These are phyloP conservation scores for Ichthyophonus hoferi DNA, from an alignment of 208 protist species.

Conservation along the genomic window DNA sequence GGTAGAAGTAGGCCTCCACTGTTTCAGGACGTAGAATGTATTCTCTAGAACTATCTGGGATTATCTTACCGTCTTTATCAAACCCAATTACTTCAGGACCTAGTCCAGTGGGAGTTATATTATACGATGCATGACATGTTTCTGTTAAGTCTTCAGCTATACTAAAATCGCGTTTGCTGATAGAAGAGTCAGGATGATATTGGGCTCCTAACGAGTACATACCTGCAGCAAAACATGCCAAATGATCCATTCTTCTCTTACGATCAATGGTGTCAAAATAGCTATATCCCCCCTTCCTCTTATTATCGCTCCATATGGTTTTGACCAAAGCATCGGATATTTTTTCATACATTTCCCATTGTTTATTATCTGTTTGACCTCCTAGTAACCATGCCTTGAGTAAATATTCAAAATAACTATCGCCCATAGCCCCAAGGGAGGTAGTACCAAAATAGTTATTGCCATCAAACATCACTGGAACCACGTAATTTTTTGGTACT, in stretches of 20 bases:
- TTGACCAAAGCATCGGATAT: slow-evolving; percentile 29
- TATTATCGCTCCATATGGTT: neutral
- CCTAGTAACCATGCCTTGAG: slow-evolving; percentile 34
- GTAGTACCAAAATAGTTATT: slow-evolving; percentile 7
- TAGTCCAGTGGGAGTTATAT: neutral
- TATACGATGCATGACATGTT: neutral
- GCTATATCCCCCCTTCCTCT: neutral
- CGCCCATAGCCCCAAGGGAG: slow-evolving; percentile 52
- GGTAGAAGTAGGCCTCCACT: slow-evolving; percentile 52
- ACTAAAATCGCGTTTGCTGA: neutral
- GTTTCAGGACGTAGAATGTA: slow-evolving; percentile 52
- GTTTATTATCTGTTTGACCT: neutral
- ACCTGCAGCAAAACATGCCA: slow-evolving; percentile 55
- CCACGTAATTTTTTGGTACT: neutral
- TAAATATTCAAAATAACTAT: slow-evolving; percentile 63
- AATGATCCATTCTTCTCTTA: slow-evolving; percentile 50
- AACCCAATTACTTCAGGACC: neutral
- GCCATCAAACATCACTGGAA: neutral
- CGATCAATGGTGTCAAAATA: neutral
- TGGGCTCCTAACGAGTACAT: slow-evolving; percentile 50
- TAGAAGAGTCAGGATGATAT: neutral
- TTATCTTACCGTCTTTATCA: neutral
- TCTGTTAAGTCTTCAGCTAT: neutral
- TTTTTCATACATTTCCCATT: slow-evolving; percentile 40
- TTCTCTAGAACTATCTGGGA: neutral